These are phyloP conservation scores for Macrocybe gigantea DNA, from an alignment of 768 basidiomycete genomes.

Conservation along the genomic window DNA sequence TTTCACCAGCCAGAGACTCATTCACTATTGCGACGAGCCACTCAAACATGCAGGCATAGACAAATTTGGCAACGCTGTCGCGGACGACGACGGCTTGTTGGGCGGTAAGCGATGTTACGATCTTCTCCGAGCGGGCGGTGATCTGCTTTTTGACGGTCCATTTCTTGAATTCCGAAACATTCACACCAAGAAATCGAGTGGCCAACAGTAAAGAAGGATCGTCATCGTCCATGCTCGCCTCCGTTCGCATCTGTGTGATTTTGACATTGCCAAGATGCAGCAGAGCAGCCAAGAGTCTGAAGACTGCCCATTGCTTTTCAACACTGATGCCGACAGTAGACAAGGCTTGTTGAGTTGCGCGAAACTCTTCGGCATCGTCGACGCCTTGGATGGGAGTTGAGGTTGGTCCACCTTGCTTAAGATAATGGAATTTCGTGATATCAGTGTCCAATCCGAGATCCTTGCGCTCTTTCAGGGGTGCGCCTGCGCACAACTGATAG, in stretches of 20 bases:
- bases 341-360: constrained; percentile 87
- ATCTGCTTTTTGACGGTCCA: constrained; percentile 99
- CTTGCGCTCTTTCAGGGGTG: constrained; percentile 91
- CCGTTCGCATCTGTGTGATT: constrained; percentile 73
- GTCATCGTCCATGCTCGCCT: constrained; percentile 78
- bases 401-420: constrained; percentile 87
- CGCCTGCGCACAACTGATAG: constrained; percentile 97
- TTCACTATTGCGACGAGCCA: constrained; percentile 98
- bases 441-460: constrained; percentile 88
- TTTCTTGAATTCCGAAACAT: constrained; percentile 91
- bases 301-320: constrained; percentile 98
- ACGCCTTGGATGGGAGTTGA: constrained; percentile 88
- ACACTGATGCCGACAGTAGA: constrained; percentile 97
- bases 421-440: constrained; percentile 82
- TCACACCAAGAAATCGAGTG: constrained; percentile 87
- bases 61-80: constrained; percentile 96
- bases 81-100: constrained; percentile 90
- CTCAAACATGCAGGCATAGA: constrained; percentile 98
- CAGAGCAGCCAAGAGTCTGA: constrained; percentile 86
- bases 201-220: constrained; percentile 78
- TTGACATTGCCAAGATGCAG: constrained; percentile 98
- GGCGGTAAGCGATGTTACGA: constrained; percentile 79
- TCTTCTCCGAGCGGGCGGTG: constrained; percentile 91
- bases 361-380: constrained; percentile 95
- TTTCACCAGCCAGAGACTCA: constrained; percentile 94